phyloP scores from a whole-genome alignment of 805 yeast genomes.

The Ascoidea rubescens region DNA sequence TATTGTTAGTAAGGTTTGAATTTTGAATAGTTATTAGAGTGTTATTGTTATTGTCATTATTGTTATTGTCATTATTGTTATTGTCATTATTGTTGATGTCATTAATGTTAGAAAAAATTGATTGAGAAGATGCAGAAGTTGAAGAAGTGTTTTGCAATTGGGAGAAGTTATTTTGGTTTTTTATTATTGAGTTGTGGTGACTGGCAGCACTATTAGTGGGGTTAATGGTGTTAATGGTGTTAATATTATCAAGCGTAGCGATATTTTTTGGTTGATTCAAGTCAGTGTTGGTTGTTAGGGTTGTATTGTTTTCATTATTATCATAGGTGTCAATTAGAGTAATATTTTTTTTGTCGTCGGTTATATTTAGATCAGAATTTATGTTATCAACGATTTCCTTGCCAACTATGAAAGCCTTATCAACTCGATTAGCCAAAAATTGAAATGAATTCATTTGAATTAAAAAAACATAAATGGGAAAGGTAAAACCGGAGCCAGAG shows the following conservation, averaged over 20 bases:
- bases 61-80: no score
- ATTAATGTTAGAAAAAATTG: no score
- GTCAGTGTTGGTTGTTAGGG: background rate
- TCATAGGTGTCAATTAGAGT: background rate
- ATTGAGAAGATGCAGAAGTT: no score
- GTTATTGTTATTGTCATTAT: no score
- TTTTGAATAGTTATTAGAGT: no score
- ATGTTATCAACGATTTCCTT: background rate
- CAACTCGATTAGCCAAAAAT: slow-evolving; percentile 15
- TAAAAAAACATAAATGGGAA: no score
- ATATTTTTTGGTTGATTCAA: background rate
- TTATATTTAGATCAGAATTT: no score
- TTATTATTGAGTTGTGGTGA: background rate
- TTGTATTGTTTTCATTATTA: background rate
- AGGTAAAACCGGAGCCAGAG: no score
- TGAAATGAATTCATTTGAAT: slow-evolving; percentile 16
- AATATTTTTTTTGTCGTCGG: background rate
- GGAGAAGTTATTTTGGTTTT: no score
- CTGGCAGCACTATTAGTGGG: background rate
- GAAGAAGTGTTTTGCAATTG: no score
- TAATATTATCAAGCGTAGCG: background rate
- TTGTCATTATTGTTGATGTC: no score
- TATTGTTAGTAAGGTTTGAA: no score
- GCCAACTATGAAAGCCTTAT: slow-evolving; percentile 10
- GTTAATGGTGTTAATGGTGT: slow-evolving; percentile 1